Percentiles rank a stretch among this genome's conserved stretches.
Evolutionary conservation across 225 moss, liverwort and hornwort genomes (phyloP).

Genomic region (Rhytidiadelphus loreus): DNA sequence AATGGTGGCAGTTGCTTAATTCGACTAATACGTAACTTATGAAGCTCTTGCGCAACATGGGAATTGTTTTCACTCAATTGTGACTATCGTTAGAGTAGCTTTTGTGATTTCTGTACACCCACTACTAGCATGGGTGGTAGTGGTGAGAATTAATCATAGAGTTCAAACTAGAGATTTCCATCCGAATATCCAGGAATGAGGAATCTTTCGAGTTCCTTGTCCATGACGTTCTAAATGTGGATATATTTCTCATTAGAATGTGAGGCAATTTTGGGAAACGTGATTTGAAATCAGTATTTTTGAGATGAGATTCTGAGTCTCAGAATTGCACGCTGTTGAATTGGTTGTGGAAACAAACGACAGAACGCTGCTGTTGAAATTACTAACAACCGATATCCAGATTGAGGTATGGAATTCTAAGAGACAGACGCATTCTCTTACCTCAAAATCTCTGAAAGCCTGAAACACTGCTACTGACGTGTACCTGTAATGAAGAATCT

Average conservation of each 20-base stretch:
- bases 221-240: not conserved
- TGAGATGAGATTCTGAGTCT: not conserved
- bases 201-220: not conserved
- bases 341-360: not conserved
- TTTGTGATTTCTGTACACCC: not conserved
- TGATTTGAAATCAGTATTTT: not conserved
- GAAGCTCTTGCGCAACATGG: not conserved
- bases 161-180: not conserved
- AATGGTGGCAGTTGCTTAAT: not conserved
- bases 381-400: too few species aligned
- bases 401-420: not conserved
- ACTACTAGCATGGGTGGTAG: not conserved
- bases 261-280: not conserved
- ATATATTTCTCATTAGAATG: not conserved
- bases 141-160: not conserved
- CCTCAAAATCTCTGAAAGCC: not conserved
- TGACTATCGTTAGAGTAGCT: not conserved
- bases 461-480: not conserved
- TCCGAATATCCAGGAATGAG: not conserved
- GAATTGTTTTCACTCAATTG: not conserved
- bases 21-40: not conserved
- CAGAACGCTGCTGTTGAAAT: not conserved
- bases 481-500: not conserved
- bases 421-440: not conserved
- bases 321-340: not conserved